Conservation (phyloP, 495 filamentous ascomycete species). For the Aspergillus hancockii region DNA sequence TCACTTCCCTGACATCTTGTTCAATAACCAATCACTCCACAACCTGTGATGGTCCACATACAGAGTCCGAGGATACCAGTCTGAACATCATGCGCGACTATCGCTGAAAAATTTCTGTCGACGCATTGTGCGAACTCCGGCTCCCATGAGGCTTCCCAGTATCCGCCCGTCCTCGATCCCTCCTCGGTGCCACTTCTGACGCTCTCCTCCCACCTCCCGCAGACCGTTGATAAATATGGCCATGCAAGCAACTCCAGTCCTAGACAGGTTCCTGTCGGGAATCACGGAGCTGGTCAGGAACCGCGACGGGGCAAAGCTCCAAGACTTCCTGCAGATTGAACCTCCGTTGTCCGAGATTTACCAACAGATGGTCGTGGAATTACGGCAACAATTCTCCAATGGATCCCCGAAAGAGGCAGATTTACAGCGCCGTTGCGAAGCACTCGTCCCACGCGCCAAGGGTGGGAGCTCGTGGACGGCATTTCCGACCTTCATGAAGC, state of each 20-base stretch:
- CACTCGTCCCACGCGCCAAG: constrained; percentile 57
- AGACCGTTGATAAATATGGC: constrained; percentile 26
- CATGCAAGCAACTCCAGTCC: constrained; percentile 36
- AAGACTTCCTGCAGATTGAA: constrained; percentile 63
- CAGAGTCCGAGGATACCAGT: background rate
- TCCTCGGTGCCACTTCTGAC: background rate
- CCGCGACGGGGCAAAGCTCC: constrained; percentile 55
- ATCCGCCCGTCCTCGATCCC: background rate
- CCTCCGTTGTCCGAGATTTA: constrained; percentile 68
- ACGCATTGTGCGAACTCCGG: background rate
- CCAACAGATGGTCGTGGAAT: constrained; percentile 62
- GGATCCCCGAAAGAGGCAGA: constrained; percentile 48
- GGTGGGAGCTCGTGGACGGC: constrained; percentile 70
- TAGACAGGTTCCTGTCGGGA: constrained; percentile 59
- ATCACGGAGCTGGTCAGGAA: constrained; percentile 53
- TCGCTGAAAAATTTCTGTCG: background rate
- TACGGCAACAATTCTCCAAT: constrained; percentile 56
- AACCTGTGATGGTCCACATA: background rate
- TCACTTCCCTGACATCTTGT: background rate
- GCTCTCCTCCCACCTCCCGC: constrained; percentile 2
- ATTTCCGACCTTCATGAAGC: constrained; percentile 74
- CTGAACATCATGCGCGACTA: background rate
- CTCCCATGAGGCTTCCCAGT: background rate
- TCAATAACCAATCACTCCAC: background rate
- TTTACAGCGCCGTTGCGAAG: constrained; percentile 59